Base-by-base conservation (phyloP, 306 rosid genomes). In the Vigna unguiculata region DNA sequence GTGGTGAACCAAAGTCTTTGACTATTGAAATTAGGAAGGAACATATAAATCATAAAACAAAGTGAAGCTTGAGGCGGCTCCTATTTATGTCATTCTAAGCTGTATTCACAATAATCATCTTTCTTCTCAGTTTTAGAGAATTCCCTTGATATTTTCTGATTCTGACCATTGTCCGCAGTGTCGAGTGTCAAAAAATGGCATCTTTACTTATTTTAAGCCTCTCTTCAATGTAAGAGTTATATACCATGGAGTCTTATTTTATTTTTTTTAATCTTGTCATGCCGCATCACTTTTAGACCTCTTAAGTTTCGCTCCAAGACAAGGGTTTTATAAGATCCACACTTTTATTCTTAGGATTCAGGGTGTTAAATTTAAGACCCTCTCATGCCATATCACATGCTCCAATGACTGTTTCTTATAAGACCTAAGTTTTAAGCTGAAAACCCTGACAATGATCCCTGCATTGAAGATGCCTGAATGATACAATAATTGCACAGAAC, bases 31-130 rank as follows among this genome's bases (percentile, higher is more conserved):
- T 64, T 77, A 47, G 24, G 34, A 45, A 15, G 71, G 65, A 14
- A 43, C 8, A 0, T 41, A 41, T 64, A 72, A 63, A 20, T 15
- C 40, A 43, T 6, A 16, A 48, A 69, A 63, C 24, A 43, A 71
- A 32, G 28, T 77, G 65, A 53, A 72, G 53, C 63, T 69, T 69
- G 45, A 36, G 43, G 8, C 2, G 34, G 58, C 41, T 66, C 32
- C 55, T 66, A 34, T 34, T 34, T 34, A 20, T 40, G 51, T 51
- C 30, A 51, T 64, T 21, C 30, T 49, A 21, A 64, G 20, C 17
- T 28, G 51, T 65, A 16, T 51, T 76, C 60, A 74, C 61, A 12
- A 61, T 32, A 19, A 38, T 59, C 15, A 34, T 52, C 64, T 71
- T 74, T 46, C 69, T 40, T 59, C n/a, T 3, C 45, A 9, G 30